phyloP scores from a whole-genome alignment of 2,329 filamentous ascomycete genomes.

The Ascochyta rabiei region DNA sequence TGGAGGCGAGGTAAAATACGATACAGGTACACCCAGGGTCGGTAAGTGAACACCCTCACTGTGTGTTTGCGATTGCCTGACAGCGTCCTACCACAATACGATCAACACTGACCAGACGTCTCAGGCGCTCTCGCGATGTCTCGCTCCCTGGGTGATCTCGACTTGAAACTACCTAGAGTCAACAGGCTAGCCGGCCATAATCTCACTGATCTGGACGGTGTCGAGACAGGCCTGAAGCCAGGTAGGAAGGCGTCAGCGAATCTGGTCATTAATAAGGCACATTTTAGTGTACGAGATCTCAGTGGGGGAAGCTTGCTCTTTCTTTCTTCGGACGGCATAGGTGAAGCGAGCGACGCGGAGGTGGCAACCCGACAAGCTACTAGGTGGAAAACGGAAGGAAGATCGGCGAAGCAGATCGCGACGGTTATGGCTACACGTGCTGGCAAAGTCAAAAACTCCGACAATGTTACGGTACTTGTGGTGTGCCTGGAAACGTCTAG shows the following conservation, averaged over 20 bases:
- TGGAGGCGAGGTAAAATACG: constrained; percentile 30
- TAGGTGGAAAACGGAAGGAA: constrained; percentile 21
- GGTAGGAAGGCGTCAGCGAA: constrained; percentile 28
- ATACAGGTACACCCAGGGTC: constrained; percentile 28
- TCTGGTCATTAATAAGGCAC: constrained; percentile 32
- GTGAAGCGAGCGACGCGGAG: constrained; percentile 24
- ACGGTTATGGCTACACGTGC: constrained; percentile 23
- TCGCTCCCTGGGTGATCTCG: constrained; percentile 29
- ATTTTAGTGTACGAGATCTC: constrained; percentile 24
- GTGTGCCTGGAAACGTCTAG: constrained; percentile 13
- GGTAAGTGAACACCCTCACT: constrained; percentile 1
- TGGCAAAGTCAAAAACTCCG: constrained; percentile 21
- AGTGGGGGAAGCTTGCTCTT: constrained; percentile 27
- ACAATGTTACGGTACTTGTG: constrained; percentile 32
- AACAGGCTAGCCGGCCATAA: constrained; percentile 34
- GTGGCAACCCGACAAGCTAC: constrained; percentile 25
- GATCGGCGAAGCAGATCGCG: constrained; percentile 24
- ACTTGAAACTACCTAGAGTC: constrained; percentile 32
- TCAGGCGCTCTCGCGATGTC: constrained; percentile 34
- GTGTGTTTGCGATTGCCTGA: no score
- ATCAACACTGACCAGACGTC: not conserved
- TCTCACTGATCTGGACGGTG: constrained; percentile 28
- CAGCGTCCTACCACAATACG: not conserved
- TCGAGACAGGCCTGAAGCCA: constrained; percentile 32
- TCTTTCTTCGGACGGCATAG: constrained; percentile 32